Evolutionary conservation across 257 asterid species (phyloP).

Genomic region (Lantana camara): DNA sequence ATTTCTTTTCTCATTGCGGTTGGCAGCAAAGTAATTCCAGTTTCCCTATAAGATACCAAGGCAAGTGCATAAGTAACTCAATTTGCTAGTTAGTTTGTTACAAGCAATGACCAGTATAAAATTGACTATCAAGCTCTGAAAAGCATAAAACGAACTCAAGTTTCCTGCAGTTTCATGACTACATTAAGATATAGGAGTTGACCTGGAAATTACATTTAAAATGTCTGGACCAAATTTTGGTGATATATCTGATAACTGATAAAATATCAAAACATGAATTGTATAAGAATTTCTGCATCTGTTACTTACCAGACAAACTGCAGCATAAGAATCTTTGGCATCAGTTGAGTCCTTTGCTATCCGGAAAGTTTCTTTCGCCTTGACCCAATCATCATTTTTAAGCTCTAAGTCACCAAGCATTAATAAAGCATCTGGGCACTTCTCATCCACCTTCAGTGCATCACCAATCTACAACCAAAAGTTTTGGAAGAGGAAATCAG

Average conservation of each 20-base stretch:
- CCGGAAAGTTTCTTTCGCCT: constrained; percentile 96
- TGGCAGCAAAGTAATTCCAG: constrained; percentile 90
- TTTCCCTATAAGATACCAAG: constrained; percentile 66
- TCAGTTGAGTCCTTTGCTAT: constrained; percentile 73
- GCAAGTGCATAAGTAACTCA: constrained; percentile 29
- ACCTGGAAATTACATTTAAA: constrained; percentile 1
- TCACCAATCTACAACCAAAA: constrained; percentile 70
- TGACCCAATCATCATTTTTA: constrained; percentile 99
- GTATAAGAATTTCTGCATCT: constrained; percentile 18
- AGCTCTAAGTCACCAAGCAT: constrained; percentile 99
- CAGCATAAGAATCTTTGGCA: constrained; percentile 91
- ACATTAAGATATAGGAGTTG: constrained; percentile 1
- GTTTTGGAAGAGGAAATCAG: constrained; percentile 9
- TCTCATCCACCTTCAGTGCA: constrained; percentile 87
- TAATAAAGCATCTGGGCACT: constrained; percentile 84
- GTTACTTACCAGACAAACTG: constrained; percentile 83
- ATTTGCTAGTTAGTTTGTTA: constrained; percentile 19
- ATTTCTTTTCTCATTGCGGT: constrained; percentile 87
- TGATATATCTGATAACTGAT: constrained; percentile 3
- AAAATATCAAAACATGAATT: constrained; percentile 14
- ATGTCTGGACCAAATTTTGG: constrained; percentile 6
- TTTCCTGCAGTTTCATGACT: background rate
- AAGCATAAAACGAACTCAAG: constrained; percentile 5
- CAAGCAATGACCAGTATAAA: constrained; percentile 18
- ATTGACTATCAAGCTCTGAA: constrained; percentile 13